These are phyloP conservation scores for Sporothrix brasiliensis DNA, from an alignment of 2,329 filamentous ascomycete species.

Conservation along the genomic window DNA sequence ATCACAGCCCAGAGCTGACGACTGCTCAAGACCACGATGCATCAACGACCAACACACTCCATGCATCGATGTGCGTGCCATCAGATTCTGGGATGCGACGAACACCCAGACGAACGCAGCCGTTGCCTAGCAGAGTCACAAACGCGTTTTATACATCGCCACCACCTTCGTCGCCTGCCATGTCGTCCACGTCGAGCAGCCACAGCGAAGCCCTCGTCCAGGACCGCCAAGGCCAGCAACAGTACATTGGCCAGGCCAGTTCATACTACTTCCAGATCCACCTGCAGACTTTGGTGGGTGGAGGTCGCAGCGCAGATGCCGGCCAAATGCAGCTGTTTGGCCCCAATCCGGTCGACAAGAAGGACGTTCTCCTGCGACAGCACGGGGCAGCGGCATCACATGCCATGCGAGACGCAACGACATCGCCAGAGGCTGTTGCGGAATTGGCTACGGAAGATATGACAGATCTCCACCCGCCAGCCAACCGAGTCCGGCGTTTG, in stretches of 20 bases:
- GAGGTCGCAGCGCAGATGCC: slow-evolving; percentile 22
- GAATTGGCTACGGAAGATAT: background rate
- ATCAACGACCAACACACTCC: background rate
- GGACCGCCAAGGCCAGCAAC: slow-evolving; percentile 49
- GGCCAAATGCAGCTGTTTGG: slow-evolving; percentile 47
- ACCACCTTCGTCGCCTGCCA: background rate
- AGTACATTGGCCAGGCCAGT: slow-evolving; percentile 50
- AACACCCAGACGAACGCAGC: background rate
- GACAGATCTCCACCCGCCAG: background rate
- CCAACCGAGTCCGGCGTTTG: background rate
- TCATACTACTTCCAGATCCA: slow-evolving; percentile 49
- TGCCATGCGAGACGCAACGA: background rate
- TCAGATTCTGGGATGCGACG: background rate
- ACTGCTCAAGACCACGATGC: background rate
- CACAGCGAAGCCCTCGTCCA: slow-evolving; percentile 44
- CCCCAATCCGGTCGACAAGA: slow-evolving; percentile 43
- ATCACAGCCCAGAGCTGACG: background rate
- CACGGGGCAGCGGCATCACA: background rate
- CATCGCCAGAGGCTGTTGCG: background rate
- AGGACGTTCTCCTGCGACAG: slow-evolving; percentile 13
- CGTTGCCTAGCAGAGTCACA: too few species aligned
- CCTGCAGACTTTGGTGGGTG: slow-evolving; percentile 42
- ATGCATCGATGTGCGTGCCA: too few species aligned
- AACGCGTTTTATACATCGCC: background rate
- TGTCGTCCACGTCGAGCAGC: background rate